Percentiles rank a stretch among this genome's conserved stretches.
These are phyloP conservation scores for Talaromyces verruculosus DNA, from an alignment of 2,329 filamentous ascomycete genomes.

Conservation along the genomic window DNA sequence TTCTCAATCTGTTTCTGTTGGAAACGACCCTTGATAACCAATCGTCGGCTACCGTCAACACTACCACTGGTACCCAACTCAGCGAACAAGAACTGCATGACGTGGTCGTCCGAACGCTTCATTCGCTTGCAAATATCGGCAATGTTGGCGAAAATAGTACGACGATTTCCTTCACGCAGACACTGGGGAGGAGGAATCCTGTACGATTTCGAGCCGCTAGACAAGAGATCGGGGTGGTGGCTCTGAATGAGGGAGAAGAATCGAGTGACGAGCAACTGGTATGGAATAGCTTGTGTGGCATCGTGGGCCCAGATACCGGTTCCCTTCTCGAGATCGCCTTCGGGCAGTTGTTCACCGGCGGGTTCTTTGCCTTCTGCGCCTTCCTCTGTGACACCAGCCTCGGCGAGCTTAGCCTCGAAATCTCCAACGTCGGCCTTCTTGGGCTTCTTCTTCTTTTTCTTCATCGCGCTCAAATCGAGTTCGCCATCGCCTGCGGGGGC, in stretches of 20 bases:
- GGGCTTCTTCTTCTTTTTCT: constrained; percentile 83
- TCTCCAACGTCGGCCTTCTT: constrained; percentile 62
- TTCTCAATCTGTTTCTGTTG: constrained; percentile 99
- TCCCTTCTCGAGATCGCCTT: constrained; percentile 79
- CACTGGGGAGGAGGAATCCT: constrained; percentile 99
- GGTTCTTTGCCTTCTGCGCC: constrained; percentile 55
- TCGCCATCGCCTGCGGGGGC: constrained; percentile 56
- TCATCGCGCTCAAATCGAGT: constrained; percentile 66
- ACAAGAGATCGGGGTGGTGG: constrained; percentile 94
- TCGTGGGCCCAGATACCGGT: constrained; percentile 90
- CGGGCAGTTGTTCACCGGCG: constrained; percentile 57
- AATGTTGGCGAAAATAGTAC: constrained; percentile 99
- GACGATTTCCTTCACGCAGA: constrained; percentile 99
- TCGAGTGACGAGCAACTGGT: constrained; percentile 79
- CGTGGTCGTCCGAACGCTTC: constrained; percentile 98
- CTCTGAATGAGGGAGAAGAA: constrained; percentile 95
- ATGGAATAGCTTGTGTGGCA: constrained; percentile 73
- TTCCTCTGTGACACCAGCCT: constrained; percentile 60
- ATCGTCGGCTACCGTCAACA: constrained; percentile 84
- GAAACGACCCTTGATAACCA: constrained; percentile 99
- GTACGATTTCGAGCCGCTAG: constrained; percentile 88
- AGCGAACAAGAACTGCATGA: constrained; percentile 94
- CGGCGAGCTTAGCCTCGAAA: constrained; percentile 66
- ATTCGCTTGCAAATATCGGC: constrained; percentile 98
- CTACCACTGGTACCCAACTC: constrained; percentile 97